A percentile compares a stretch with the other conserved stretches of the same genome.
phyloP scores from a whole-genome alignment of 2,329 filamentous ascomycete species.

The Cladosporium sp. region DNA sequence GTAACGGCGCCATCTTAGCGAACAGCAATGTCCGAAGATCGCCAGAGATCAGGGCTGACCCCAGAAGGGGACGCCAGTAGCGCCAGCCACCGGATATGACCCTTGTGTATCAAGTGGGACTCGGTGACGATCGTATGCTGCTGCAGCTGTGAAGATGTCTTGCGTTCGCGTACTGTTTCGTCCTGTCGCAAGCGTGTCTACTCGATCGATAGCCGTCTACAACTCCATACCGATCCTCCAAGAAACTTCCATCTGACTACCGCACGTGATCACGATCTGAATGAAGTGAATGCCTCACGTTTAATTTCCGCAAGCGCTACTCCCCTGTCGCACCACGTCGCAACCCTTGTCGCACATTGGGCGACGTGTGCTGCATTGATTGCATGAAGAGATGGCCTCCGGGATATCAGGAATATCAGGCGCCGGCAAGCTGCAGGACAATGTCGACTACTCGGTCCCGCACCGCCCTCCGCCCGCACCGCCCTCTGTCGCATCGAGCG shows the following conservation, averaged over 20 bases:
- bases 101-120: neutral
- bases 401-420: slow-evolving; percentile 16
- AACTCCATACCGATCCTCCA: neutral
- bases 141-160: slow-evolving; percentile 5
- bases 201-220: neutral
- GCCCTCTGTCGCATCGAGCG: slow-evolving; percentile 14
- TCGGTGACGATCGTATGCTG: neutral
- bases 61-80: neutral
- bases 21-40: neutral
- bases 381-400: slow-evolving; percentile 18
- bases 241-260: neutral
- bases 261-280: neutral
- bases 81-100: neutral
- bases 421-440: slow-evolving; percentile 18
- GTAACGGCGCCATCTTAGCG: neutral
- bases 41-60: neutral
- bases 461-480: slow-evolving; percentile 19
- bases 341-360: slow-evolving; percentile 11
- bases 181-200: neutral
- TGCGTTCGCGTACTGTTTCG: neutral
- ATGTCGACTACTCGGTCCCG: slow-evolving; percentile 20
- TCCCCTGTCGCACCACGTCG: slow-evolving; percentile 7
- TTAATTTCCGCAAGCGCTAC: slow-evolving; percentile 9
- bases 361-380: slow-evolving; percentile 1
- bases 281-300: neutral